Percentiles rank a stretch among this genome's conserved stretches.
phyloP scores from a whole-genome alignment of 2,329 filamentous ascomycete genomes.

The Amauroascus niger region DNA sequence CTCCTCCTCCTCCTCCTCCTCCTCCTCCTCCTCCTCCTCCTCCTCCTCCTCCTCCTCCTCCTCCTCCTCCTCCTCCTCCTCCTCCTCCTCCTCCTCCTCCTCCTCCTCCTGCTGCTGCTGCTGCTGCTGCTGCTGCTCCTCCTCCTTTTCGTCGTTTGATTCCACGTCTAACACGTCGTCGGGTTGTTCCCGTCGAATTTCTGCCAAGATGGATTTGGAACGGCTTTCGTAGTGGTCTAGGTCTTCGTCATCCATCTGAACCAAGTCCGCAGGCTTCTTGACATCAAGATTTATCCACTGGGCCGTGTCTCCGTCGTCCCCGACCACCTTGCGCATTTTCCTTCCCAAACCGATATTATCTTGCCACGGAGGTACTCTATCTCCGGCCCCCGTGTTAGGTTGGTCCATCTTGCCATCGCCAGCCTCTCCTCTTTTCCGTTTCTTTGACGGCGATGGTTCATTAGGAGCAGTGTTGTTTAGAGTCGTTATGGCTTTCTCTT shows the following conservation, averaged over 20 bases:
- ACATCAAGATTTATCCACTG: constrained; percentile 29
- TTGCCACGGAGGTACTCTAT: constrained; percentile 40
- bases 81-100: neutral
- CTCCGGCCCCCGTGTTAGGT: constrained; percentile 48
- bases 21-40: neutral
- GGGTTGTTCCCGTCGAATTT: constrained; percentile 1
- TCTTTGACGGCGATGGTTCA: constrained; percentile 21
- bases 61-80: neutral
- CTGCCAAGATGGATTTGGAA: neutral
- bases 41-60: neutral
- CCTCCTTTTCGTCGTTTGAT: neutral
- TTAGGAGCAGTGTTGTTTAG: constrained; percentile 17
- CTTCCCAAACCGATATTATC: constrained; percentile 37
- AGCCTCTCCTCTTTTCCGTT: constrained; percentile 35
- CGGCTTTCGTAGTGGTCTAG: neutral
- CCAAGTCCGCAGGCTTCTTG: constrained; percentile 19
- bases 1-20: neutral
- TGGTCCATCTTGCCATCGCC: constrained; percentile 31
- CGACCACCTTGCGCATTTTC: constrained; percentile 42
- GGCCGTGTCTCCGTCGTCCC: constrained; percentile 29
- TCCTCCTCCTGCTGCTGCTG: neutral
- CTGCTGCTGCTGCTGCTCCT: neutral
- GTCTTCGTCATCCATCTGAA: constrained; percentile 17
- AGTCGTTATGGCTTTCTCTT: neutral
- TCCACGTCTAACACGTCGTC: neutral